Evolutionary conservation across 768 basidiomycete genomes (phyloP).

Genomic region (Tylopilus rubrobrunneus): DNA sequence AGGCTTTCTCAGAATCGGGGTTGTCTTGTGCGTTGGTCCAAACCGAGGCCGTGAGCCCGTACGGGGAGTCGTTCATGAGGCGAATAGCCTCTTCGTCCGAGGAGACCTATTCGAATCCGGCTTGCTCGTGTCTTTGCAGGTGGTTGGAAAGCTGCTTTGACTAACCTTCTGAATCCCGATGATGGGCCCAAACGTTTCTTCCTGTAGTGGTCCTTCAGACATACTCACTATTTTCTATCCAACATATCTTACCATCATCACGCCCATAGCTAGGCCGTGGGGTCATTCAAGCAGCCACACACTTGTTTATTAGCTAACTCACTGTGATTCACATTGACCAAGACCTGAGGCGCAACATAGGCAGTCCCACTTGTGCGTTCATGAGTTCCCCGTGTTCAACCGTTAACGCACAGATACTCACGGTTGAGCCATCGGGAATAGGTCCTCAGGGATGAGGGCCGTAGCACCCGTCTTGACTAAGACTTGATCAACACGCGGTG

Average conservation of each 20-base stretch:
- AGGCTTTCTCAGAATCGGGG: conserved; percentile 61
- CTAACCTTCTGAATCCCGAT: conserved; percentile 88
- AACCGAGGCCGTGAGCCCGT: conserved; percentile 90
- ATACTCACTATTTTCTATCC: not conserved
- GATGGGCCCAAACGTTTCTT: conserved; percentile 92
- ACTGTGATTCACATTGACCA: conserved; percentile 88
- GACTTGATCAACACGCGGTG: not conserved
- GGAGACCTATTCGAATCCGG: not conserved
- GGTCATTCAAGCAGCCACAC: conserved; percentile 3
- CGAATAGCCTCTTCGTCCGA: conserved; percentile 80
- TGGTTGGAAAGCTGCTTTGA: not conserved
- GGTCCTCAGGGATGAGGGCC: conserved; percentile 61
- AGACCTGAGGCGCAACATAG: conserved; percentile 87
- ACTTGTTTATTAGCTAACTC: conserved; percentile 29
- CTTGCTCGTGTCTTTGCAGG: not conserved
- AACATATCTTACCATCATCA: conserved; percentile 68
- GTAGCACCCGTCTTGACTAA: conserved; percentile 77
- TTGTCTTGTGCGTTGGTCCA: conserved; percentile 78
- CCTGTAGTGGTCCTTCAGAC: conserved; percentile 35
- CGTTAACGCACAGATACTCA: conserved; percentile 32
- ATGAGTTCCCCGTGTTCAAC: not conserved
- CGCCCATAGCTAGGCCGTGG: conserved; percentile 65
- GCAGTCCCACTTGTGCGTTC: conserved; percentile 58
- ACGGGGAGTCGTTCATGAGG: conserved; percentile 96
- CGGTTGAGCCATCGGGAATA: conserved; percentile 67